Percentiles rank a stretch among this genome's conserved stretches.
These are phyloP conservation scores for Hanseniaspora mollemarum DNA, from an alignment of 805 yeast species.

Conservation along the genomic window DNA sequence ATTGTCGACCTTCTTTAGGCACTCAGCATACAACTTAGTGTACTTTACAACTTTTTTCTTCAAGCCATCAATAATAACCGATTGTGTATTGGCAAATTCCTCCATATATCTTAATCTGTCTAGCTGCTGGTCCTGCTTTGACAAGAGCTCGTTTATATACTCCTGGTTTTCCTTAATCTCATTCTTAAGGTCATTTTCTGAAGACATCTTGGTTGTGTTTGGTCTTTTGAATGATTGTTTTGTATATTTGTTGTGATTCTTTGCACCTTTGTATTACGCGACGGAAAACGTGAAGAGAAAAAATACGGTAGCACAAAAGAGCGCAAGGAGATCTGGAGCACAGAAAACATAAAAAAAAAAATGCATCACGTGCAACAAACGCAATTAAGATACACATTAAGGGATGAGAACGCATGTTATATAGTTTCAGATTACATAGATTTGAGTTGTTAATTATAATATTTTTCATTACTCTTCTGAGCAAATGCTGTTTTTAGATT, in stretches of 20 bases:
- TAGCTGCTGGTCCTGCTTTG: neutral
- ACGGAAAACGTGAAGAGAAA: too few species aligned
- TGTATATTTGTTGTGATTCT: neutral
- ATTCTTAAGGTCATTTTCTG: conserved; percentile 3
- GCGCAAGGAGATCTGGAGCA: too few species aligned
- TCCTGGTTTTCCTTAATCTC: conserved; percentile 8
- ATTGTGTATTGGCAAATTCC: conserved; percentile 1
- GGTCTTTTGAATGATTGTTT: neutral
- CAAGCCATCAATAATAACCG: neutral
- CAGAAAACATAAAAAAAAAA: too few species aligned
- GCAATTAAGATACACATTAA: too few species aligned
- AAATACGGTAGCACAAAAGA: neutral
- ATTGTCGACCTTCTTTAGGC: neutral
- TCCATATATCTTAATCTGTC: neutral
- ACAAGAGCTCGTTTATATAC: neutral
- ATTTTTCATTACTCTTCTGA: too few species aligned
- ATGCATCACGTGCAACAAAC: too few species aligned
- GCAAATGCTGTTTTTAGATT: neutral
- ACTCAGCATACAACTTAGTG: neutral
- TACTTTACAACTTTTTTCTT: conserved; percentile 9
- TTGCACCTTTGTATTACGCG: too few species aligned
- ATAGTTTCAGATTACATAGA: too few species aligned
- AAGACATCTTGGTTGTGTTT: neutral
- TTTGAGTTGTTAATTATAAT: too few species aligned
- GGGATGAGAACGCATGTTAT: too few species aligned